Evolutionary conservation across 2,329 filamentous ascomycete genomes (phyloP), one percentile per base, ranked within the genome.

Genomic region (Hymenoscyphus fraxineus): DNA sequence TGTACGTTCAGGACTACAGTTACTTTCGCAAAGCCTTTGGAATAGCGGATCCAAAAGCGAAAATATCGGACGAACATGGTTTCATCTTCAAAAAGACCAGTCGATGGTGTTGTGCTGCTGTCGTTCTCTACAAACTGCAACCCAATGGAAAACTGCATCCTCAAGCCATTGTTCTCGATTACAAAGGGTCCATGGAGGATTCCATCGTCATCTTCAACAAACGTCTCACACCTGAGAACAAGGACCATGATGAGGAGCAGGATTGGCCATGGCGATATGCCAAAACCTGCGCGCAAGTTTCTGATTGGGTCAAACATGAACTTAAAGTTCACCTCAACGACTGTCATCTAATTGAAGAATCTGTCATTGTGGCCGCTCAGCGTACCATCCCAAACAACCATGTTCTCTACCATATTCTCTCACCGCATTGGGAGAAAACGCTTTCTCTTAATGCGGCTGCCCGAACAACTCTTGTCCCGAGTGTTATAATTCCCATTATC

Each of bases 261-360:
- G 81, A 83, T 72, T 83, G 80, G 80, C 76, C 80, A 0, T 83
- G 82, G 81, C 73, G 82, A 56, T 83, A 82, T 68, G 81, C 82
- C 22, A 84, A 83, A 71, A 81, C 78, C 0, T 82, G 79, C 58
- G 78, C 77, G 1, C 81, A 82, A 64, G 75, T 77, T 1, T 76
- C 78, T 0, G 81, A 83, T 71, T 84, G 81, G 81, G 71, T 77
- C 60, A 75, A 78, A 4, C 81, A 84, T 65, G 80, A 83, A 69
- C 66, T 82, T 16, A 73, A 73, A 3, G 76, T 82, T 2, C 82
- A 84, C 64, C 76, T 83, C 6, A 77, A 75, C 3, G 71, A 80
- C 13, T 77, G 78, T 0, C 81, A 83, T 68, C 71, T 82, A 9
- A 73, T 83, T 38, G 81, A 83, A 71, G 81, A 83, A 71, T 76